These are phyloP conservation scores for Aspergillus jensenii DNA, from an alignment of 2,329 filamentous ascomycete genomes.

Conservation along the genomic window DNA sequence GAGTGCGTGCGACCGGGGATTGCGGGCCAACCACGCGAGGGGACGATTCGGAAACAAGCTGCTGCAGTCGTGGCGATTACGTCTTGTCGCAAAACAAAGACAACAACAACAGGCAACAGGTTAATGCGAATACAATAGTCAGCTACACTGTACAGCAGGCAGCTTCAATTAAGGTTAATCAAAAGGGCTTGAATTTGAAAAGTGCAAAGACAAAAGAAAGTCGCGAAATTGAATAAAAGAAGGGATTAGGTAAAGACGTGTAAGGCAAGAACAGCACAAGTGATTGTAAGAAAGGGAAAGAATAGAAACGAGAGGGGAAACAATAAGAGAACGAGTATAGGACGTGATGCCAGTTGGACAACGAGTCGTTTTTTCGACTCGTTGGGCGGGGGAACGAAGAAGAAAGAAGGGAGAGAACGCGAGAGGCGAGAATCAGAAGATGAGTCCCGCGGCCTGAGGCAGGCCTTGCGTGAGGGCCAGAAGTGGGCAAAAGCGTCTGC, in stretches of 20 bases:
- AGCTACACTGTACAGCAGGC: constrained; percentile 10
- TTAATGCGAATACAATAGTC: constrained; percentile 4
- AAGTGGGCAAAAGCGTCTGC: constrained; percentile 3
- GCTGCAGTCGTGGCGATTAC: constrained; percentile 8
- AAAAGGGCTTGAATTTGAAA: constrained; percentile 10
- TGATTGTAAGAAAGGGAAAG: constrained; percentile 11
- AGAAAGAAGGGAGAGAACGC: constrained; percentile 21
- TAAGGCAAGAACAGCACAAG: constrained; percentile 18
- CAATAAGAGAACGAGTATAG: constrained; percentile 19
- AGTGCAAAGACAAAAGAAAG: constrained; percentile 7
- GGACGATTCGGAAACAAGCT: constrained; percentile 11
- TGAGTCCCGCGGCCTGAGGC: constrained; percentile 15
- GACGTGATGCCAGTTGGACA: constrained; percentile 47
- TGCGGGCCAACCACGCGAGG: constrained; percentile 19
- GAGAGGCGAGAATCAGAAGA: constrained; percentile 22
- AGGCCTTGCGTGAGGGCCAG: neutral
- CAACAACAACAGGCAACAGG: constrained; percentile 5
- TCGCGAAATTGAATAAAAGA: constrained; percentile 13
- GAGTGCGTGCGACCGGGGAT: constrained; percentile 17
- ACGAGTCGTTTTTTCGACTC: constrained; percentile 32
- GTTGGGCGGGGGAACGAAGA: constrained; percentile 36
- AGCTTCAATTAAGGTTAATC: constrained; percentile 12
- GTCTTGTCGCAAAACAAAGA: constrained; percentile 15
- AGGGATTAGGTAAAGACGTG: constrained; percentile 14
- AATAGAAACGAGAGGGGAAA: constrained; percentile 23